phyloP scores from a whole-genome alignment of 176 grass and related monocot genomes.

The Oryza glumipatula region DNA sequence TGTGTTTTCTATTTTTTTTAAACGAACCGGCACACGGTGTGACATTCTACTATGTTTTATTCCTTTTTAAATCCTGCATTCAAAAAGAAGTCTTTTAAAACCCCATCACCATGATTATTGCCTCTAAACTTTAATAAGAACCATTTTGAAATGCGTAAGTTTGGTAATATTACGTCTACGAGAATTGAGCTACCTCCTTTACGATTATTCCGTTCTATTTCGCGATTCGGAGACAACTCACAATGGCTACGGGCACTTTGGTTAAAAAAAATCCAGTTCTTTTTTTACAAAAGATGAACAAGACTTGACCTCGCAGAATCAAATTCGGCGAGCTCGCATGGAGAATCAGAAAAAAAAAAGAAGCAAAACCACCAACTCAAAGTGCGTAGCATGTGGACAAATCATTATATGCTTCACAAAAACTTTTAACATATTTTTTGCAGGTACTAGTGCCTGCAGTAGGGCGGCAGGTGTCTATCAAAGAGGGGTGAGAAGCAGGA shows the following conservation, averaged over 20 bases:
- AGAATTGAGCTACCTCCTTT: background rate
- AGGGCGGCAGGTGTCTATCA: background rate
- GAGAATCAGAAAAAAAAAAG: slow-evolving; percentile 4
- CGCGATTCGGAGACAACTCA: background rate
- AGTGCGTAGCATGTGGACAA: slow-evolving; percentile 21
- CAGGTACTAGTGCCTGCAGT: background rate
- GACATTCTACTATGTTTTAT: background rate
- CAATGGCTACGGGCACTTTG: background rate
- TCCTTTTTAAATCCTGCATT: too few relatives aligned
- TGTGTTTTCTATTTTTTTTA: background rate
- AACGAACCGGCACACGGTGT: background rate
- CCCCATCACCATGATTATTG: background rate
- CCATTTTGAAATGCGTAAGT: background rate
- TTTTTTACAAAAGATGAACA: background rate
- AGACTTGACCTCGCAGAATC: slow-evolving; percentile 20
- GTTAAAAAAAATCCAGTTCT: background rate
- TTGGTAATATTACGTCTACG: background rate
- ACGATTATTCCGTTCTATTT: background rate
- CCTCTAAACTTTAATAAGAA: background rate
- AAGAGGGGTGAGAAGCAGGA: background rate
- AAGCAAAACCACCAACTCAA: background rate
- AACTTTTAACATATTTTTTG: background rate
- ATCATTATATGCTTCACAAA: slow-evolving; percentile 17
- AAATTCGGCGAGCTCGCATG: slow-evolving; percentile 3
- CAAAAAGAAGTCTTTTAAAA: background rate